These are phyloP conservation scores for Wickerhamomyces chaumierensis DNA, from an alignment of 805 yeast species.

Conservation along the genomic window DNA sequence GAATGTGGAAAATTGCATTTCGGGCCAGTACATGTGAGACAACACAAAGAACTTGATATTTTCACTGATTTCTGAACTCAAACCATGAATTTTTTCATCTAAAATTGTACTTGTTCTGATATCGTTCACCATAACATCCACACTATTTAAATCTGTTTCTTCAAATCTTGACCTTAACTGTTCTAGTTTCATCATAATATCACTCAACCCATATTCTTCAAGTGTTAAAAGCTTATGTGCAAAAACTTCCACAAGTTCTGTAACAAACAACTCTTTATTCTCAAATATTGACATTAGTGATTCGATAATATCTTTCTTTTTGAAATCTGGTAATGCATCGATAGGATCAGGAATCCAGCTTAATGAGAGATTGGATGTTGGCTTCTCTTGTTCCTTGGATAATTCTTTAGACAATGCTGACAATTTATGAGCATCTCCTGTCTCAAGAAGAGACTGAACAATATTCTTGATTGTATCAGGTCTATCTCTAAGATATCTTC, in stretches of 20 bases:
- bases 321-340: slow-evolving; percentile 83
- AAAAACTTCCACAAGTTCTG: slow-evolving; percentile 51
- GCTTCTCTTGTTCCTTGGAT: slow-evolving; percentile 13
- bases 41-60: slow-evolving; percentile 47
- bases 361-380: slow-evolving; percentile 16
- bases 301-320: slow-evolving; percentile 58
- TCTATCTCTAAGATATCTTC: slow-evolving; percentile 59
- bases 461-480: slow-evolving; percentile 61
- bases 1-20: slow-evolving; percentile 21
- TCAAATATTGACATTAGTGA: slow-evolving; percentile 65
- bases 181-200: slow-evolving; percentile 32
- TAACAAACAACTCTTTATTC: slow-evolving; percentile 51
- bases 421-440: slow-evolving; percentile 17
- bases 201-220: slow-evolving; percentile 25
- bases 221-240: slow-evolving; percentile 38
- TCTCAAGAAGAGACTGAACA: slow-evolving; percentile 55
- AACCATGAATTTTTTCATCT: slow-evolving; percentile 26
- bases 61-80: slow-evolving; percentile 11
- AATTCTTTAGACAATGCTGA: slow-evolving; percentile 47
- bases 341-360: slow-evolving; percentile 81
- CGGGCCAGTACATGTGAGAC: slow-evolving; percentile 79
- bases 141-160: slow-evolving; percentile 47
- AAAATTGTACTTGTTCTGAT: slow-evolving; percentile 42
- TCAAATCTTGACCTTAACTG: slow-evolving; percentile 56
- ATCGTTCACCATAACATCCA: slow-evolving; percentile 81